Base-by-base conservation (phyloP, 192 early-diverging fungal genomes). In the Coemansia sp. region DNA sequence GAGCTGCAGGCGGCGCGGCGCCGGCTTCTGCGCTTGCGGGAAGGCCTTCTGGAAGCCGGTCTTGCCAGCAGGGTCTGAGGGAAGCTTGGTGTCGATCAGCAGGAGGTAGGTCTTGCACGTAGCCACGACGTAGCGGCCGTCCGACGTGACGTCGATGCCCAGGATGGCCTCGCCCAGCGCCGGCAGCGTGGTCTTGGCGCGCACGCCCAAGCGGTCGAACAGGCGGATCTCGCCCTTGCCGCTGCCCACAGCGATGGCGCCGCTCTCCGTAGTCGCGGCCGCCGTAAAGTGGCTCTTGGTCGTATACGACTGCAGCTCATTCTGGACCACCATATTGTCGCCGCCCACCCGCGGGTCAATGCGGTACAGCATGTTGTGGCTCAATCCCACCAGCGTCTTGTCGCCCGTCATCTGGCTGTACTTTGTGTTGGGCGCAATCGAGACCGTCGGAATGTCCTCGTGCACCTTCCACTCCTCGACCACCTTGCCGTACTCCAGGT, bases 401-500 rank as follows among this genome's bases (percentile, higher is more conserved):
- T 89, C 86, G 63, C 71, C 76, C 0, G 94, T 93, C 75, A 88
- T 85, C 71, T 92, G 91, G 27, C 92, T 85, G 80, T 89, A 93
- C 77, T 96, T 96, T 65, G 77, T 73, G 42, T 85, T 88, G 0
- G 94, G 91, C 14, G 92, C 81, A 19, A 96, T 85, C 48, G 88
- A 85, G 63, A 85, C 79, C 3, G 89, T 87, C 7, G 86, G 85
- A n/a, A 92, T 74, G 45, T 90, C 70, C 50, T 94, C 91, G 61
- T 94, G 88, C 44, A 95, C 86, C 36, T 90, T 88, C 93, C 94
- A 98, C 79, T 96, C 93, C 63, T 98, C 95, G 12, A 96, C 96
- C 15, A 98, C 89, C 80, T 94, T 91, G 38, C 94, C 96, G 71
- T 84, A 82, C 72, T 94, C 92, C 32, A 98, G 77, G 76, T 98